Evolutionary conservation across 805 yeast species (phyloP).

Genomic region (Kodamaea leandrae): DNA sequence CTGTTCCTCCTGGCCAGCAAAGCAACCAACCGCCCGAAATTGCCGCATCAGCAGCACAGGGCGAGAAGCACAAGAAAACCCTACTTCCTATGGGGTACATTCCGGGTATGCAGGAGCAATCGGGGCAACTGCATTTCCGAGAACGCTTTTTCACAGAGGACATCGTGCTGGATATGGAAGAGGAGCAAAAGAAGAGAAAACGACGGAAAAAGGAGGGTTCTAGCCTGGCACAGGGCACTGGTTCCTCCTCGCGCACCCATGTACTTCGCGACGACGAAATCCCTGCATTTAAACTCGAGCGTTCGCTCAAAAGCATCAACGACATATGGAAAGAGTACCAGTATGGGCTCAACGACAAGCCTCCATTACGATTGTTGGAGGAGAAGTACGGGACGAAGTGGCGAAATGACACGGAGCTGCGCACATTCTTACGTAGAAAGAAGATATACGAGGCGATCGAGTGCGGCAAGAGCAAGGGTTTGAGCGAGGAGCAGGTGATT

Average conservation of each 20-base stretch:
- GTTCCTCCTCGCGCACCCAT: constrained; percentile 1
- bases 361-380: constrained; percentile 51
- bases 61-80: background rate
- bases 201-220: constrained; percentile 2
- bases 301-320: constrained; percentile 14
- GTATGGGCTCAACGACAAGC: constrained; percentile 50
- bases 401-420: constrained; percentile 54
- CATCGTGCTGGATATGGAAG: constrained; percentile 7
- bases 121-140: background rate
- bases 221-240: background rate
- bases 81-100: background rate
- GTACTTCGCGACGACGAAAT: constrained; percentile 4
- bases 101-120: background rate
- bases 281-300: constrained; percentile 13
- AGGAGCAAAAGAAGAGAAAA: constrained; percentile 4
- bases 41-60: constrained; percentile 1
- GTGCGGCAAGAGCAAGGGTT: constrained; percentile 45
- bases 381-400: constrained; percentile 49
- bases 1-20: constrained; percentile 1
- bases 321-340: constrained; percentile 60
- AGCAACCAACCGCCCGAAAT: background rate
- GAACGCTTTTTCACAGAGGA: constrained; percentile 8
- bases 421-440: constrained; percentile 52
- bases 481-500: constrained; percentile 40
- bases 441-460: constrained; percentile 56